Conservation (phyloP, 148 eudicot species). For the Drosera capensis region DNA sequence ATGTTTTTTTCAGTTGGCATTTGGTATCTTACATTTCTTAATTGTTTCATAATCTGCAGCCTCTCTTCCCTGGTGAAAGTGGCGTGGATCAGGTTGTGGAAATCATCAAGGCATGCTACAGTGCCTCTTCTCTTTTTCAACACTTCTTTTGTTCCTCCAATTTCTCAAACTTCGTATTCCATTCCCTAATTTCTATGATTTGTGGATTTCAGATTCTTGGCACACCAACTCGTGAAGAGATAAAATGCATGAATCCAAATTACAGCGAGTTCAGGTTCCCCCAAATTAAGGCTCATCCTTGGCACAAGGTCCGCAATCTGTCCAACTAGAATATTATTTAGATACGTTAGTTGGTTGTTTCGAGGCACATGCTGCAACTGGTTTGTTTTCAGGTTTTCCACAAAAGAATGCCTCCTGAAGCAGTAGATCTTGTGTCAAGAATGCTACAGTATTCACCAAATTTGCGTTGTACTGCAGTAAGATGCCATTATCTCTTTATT, state of each 20-base stretch:
- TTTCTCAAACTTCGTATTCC: background rate
- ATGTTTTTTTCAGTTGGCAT: too few species aligned
- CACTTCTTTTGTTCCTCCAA: too few species aligned
- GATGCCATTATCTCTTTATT: slow-evolving; percentile 9
- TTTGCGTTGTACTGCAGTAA: slow-evolving; percentile 71
- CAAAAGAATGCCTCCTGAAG: slow-evolving; percentile 72
- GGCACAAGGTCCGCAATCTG: slow-evolving; percentile 16
- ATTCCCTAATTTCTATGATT: background rate
- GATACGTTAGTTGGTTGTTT: too few species aligned
- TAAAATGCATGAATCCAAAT: slow-evolving; percentile 14
- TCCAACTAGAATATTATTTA: too few species aligned
- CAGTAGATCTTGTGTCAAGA: slow-evolving; percentile 80
- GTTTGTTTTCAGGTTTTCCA: slow-evolving; percentile 49
- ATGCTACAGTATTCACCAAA: slow-evolving; percentile 82
- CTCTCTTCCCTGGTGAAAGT: slow-evolving; percentile 94
- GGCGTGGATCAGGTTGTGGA: slow-evolving; percentile 97
- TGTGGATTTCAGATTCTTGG: slow-evolving; percentile 7
- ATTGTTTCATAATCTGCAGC: slow-evolving; percentile 35
- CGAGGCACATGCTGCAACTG: background rate
- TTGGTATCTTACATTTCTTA: too few species aligned
- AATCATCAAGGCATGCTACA: slow-evolving; percentile 55
- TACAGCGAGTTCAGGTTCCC: slow-evolving; percentile 13
- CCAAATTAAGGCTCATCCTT: slow-evolving; percentile 13
- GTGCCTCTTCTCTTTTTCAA: background rate
- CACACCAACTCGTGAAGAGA: slow-evolving; percentile 13